Conservation (phyloP, 495 filamentous ascomycete species). For the Penicillium pulvis region DNA sequence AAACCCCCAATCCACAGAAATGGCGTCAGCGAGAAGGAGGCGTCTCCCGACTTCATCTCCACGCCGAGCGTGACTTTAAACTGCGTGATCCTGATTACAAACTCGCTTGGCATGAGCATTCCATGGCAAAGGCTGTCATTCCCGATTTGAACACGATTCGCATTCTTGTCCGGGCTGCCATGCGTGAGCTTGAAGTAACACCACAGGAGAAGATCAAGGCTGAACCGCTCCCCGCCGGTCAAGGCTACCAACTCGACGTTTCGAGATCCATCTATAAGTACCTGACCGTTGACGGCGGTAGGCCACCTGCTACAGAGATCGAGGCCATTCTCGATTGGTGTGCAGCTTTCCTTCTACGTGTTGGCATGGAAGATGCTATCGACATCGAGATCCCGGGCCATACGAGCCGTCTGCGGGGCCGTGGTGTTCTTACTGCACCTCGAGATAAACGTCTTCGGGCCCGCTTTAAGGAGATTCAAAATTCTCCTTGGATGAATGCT, state of each 20-base stretch:
- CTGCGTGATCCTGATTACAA: slow-evolving; percentile 35
- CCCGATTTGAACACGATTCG: slow-evolving; percentile 47
- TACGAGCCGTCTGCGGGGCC: slow-evolving; percentile 22
- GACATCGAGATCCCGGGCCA: slow-evolving; percentile 40
- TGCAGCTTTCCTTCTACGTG: slow-evolving; percentile 34
- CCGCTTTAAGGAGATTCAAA: slow-evolving; percentile 10
- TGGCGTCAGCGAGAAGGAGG: slow-evolving; percentile 35
- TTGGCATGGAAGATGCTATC: slow-evolving; percentile 36
- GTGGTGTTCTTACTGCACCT: slow-evolving; percentile 8
- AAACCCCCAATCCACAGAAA: slow-evolving; percentile 20
- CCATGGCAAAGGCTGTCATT: slow-evolving; percentile 29
- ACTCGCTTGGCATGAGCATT: slow-evolving; percentile 27
- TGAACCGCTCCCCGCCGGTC: background rate
- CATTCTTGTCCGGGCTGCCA: slow-evolving; percentile 41
- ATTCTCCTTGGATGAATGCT: slow-evolving; percentile 13
- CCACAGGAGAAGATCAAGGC: background rate
- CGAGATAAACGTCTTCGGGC: slow-evolving; percentile 1
- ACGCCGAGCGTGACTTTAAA: slow-evolving; percentile 24
- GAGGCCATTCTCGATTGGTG: slow-evolving; percentile 40
- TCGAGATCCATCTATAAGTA: background rate
- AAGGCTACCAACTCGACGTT: slow-evolving; percentile 3
- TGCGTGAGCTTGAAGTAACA: slow-evolving; percentile 28
- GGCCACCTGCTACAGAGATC: slow-evolving; percentile 15
- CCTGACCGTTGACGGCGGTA: slow-evolving; percentile 5
- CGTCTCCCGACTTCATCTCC: slow-evolving; percentile 28